Conservation (phyloP, 257 asterid species). For the Salvia hispanica region DNA sequence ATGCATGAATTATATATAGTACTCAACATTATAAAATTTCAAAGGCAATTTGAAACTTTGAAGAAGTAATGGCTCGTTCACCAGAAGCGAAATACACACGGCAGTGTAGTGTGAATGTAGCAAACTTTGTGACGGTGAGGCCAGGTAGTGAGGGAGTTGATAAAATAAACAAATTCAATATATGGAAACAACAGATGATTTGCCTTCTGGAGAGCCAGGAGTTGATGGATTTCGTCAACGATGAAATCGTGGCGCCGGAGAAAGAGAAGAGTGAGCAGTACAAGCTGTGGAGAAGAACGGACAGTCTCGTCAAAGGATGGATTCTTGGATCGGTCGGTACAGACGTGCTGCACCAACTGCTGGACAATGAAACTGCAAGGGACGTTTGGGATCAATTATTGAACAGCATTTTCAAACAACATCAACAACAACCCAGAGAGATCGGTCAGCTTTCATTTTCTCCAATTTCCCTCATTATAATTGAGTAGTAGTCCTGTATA, state of each 20-base stretch:
- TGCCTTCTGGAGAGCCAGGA: constrained; percentile 19
- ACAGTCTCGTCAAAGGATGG: constrained; percentile 25
- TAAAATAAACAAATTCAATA: neutral
- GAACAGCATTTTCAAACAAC: constrained; percentile 5
- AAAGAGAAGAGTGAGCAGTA: neutral
- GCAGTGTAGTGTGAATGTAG: neutral
- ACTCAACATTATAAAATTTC: too few species aligned
- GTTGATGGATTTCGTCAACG: neutral
- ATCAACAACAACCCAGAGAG: too few species aligned
- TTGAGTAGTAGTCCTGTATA: too few species aligned
- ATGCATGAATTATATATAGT: too few species aligned
- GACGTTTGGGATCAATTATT: neutral
- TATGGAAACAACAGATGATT: constrained; percentile 3
- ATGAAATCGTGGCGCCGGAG: neutral
- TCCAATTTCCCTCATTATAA: too few species aligned
- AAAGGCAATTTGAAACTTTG: too few species aligned
- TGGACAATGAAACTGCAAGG: neutral
- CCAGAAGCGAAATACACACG: neutral
- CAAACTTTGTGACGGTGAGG: neutral
- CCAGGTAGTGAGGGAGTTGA: neutral
- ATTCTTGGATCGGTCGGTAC: constrained; percentile 8
- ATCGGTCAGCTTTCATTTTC: too few species aligned
- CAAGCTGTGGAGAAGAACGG: constrained; percentile 6
- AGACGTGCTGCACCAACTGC: neutral
- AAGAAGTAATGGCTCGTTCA: too few species aligned